Evolutionary conservation across 495 filamentous ascomycete genomes (phyloP).

Genomic region (Tuber melanosporum): DNA sequence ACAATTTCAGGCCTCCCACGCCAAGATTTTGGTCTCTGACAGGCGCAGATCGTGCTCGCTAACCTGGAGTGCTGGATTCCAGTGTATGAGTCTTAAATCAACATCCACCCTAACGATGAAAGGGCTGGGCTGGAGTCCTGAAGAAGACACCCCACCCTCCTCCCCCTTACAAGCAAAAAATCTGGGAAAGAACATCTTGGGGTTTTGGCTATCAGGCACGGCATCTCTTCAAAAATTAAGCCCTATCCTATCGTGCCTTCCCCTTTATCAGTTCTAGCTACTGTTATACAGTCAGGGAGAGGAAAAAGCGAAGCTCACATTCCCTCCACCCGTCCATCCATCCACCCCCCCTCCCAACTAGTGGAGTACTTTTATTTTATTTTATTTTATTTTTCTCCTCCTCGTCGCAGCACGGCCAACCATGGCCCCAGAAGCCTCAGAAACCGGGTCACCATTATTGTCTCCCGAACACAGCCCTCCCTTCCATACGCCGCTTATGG

Average conservation of each 20-base stretch:
- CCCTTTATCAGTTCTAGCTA: background rate
- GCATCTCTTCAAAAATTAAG: conserved; percentile 8
- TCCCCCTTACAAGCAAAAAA: conserved; percentile 7
- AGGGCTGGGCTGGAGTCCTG: conserved; percentile 5
- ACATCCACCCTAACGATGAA: background rate
- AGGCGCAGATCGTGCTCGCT: background rate
- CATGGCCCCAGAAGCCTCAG: conserved; percentile 4
- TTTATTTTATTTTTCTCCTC: conserved; percentile 6
- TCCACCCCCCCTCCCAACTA: background rate
- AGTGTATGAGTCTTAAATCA: background rate
- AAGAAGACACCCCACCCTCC: conserved; percentile 7
- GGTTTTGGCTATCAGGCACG: conserved; percentile 6
- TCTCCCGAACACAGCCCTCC: conserved; percentile 8
- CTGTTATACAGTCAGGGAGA: background rate
- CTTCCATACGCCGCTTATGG: background rate
- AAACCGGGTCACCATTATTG: conserved; percentile 6
- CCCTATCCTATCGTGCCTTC: conserved; percentile 5
- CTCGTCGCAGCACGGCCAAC: conserved; percentile 6
- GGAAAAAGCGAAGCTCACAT: conserved; percentile 3
- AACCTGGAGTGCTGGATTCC: background rate
- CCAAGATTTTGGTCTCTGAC: background rate
- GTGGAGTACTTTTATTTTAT: background rate
- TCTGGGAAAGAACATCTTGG: conserved; percentile 9
- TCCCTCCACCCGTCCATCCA: background rate
- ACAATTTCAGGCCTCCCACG: background rate